Conservation (phyloP, 2,329 filamentous ascomycete species). For the Ophiocordyceps australis region DNA sequence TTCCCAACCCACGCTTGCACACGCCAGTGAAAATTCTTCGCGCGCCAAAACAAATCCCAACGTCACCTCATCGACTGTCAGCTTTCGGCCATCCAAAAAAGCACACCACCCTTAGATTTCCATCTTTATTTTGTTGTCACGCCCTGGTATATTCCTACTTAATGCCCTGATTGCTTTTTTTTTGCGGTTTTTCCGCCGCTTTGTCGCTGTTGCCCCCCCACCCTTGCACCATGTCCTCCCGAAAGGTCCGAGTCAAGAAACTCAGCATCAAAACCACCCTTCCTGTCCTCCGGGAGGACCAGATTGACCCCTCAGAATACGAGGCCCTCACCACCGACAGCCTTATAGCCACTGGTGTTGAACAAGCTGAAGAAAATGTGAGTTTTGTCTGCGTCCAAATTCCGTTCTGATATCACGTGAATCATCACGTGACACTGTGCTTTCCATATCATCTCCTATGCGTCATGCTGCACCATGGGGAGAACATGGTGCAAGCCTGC, state of each 20-base stretch:
- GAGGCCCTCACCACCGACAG: slow-evolving; percentile 68
- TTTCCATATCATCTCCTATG: too few species aligned
- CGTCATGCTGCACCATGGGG: too few species aligned
- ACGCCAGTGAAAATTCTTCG: slow-evolving; percentile 32
- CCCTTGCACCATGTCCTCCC: slow-evolving; percentile 37
- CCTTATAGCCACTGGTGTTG: slow-evolving; percentile 89
- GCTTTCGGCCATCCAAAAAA: slow-evolving; percentile 35
- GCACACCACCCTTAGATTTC: slow-evolving; percentile 26
- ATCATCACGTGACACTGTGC: slow-evolving; percentile 23
- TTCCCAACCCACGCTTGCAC: slow-evolving; percentile 7
- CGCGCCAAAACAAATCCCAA: slow-evolving; percentile 34
- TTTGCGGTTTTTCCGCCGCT: slow-evolving; percentile 38
- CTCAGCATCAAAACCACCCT: slow-evolving; percentile 80
- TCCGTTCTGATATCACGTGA: slow-evolving; percentile 28
- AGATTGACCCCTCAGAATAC: slow-evolving; percentile 76
- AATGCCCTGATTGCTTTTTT: slow-evolving; percentile 50
- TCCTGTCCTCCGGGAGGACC: slow-evolving; percentile 72
- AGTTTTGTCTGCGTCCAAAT: slow-evolving; percentile 26
- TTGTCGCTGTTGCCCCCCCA: slow-evolving; percentile 17
- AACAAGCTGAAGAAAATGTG: slow-evolving; percentile 94
- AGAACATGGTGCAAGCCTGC: slow-evolving; percentile 5
- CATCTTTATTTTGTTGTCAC: slow-evolving; percentile 31
- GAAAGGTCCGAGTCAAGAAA: slow-evolving; percentile 73
- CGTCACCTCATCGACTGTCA: slow-evolving; percentile 33
- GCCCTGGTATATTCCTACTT: slow-evolving; percentile 34